phyloP scores from a whole-genome alignment of 1,139 yeast species.

The Sugiyamaella sp. region DNA sequence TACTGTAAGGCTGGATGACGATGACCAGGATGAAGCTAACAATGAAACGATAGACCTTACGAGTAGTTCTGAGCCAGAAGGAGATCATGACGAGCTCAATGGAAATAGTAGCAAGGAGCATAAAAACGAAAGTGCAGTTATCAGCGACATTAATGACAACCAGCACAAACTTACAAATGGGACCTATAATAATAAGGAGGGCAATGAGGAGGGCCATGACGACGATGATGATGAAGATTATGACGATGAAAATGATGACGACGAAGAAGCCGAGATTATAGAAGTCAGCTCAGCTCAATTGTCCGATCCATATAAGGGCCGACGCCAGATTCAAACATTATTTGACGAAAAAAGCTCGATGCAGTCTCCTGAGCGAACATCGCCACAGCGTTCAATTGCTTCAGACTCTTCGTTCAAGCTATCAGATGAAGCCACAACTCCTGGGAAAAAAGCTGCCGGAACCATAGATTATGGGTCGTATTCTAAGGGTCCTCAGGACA shows the following conservation, averaged over 20 bases:
- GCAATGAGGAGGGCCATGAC: conserved; percentile 2
- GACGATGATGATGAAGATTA: not conserved
- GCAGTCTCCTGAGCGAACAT: conserved; percentile 3
- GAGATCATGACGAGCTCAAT: no score
- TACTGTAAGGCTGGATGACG: not conserved
- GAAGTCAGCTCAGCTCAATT: conserved; percentile 5
- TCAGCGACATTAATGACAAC: not conserved
- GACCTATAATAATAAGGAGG: conserved; percentile 9
- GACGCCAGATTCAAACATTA: not conserved
- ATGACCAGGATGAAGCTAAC: not conserved
- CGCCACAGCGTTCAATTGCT: conserved; percentile 10
- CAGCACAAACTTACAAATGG: not conserved
- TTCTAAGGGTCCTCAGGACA: conserved; percentile 28
- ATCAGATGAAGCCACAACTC: conserved; percentile 4
- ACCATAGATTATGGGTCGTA: conserved; percentile 26
- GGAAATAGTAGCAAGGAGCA: not conserved
- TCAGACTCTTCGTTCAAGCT: conserved; percentile 1
- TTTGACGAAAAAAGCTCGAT: not conserved
- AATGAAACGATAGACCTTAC: conserved; percentile 12
- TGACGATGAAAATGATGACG: conserved; percentile 3
- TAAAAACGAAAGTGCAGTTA: not conserved
- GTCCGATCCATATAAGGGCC: conserved; percentile 4
- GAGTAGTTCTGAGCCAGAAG: not conserved
- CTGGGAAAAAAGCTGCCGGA: conserved; percentile 25
- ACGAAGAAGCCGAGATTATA: conserved; percentile 8